Percentiles rank a stretch among this genome's conserved stretches.
These are phyloP conservation scores for Pseudozyma thailandica DNA, from an alignment of 1,284 basidiomycete species.

Conservation along the genomic window DNA sequence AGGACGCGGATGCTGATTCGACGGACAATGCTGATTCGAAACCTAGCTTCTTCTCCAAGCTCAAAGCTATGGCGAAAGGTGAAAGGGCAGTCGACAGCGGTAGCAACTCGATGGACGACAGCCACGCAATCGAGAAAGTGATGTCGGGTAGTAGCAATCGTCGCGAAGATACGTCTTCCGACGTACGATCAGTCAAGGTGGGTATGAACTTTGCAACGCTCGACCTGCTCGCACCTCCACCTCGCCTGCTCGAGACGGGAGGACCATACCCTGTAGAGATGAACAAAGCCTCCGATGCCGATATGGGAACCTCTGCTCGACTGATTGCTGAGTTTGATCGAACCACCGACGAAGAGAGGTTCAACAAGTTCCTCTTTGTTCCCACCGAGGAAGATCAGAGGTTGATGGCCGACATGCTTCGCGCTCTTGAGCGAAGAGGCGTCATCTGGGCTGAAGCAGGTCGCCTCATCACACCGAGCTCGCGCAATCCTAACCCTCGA, in stretches of 20 bases:
- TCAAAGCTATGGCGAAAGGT: slow-evolving; percentile 20
- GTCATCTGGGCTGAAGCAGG: slow-evolving; percentile 42
- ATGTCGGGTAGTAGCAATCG: slow-evolving; percentile 9
- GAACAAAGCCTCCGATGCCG: slow-evolving; percentile 35
- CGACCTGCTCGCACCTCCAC: slow-evolving; percentile 40
- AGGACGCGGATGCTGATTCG: not conserved
- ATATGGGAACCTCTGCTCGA: slow-evolving; percentile 18
- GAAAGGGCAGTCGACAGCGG: not conserved
- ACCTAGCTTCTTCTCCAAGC: slow-evolving; percentile 22
- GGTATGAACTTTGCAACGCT: slow-evolving; percentile 44
- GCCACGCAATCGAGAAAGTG: slow-evolving; percentile 7
- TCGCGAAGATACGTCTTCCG: not conserved
- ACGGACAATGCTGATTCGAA: slow-evolving; percentile 6
- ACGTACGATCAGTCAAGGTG: slow-evolving; percentile 15
- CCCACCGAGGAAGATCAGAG: slow-evolving; percentile 8
- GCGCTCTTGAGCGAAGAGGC: slow-evolving; percentile 32
- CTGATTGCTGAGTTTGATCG: slow-evolving; percentile 31
- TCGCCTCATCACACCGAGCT: slow-evolving; percentile 35
- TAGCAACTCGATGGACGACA: not conserved
- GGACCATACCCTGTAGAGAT: slow-evolving; percentile 46
- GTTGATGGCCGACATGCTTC: slow-evolving; percentile 28
- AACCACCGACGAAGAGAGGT: slow-evolving; percentile 26
- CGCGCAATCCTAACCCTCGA: slow-evolving; percentile 24
- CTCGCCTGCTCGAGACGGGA: slow-evolving; percentile 28
- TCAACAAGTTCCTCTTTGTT: slow-evolving; percentile 19